Base-by-base conservation (phyloP, 768 basidiomycete species). In the Plicaturopsis crispa region DNA sequence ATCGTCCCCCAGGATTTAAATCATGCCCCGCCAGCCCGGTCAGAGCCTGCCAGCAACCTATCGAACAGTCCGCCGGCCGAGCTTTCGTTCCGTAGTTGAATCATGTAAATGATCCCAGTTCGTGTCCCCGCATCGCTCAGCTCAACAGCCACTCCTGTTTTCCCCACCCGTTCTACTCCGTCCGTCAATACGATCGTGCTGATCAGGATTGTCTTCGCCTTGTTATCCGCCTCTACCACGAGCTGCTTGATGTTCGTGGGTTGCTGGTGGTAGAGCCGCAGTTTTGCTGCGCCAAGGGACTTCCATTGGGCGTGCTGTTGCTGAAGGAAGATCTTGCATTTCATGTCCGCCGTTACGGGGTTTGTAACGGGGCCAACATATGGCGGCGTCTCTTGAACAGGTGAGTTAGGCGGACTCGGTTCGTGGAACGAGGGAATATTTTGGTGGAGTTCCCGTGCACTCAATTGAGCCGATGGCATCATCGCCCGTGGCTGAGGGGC, bases 261-360 rank as follows among this genome's bases (percentile, higher is more conserved):
- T 40, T 73, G 67, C 54, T 94, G 80, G 33, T 70, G 74, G 57
- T 92, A 99, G 35, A 99, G 68, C 53, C 85, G 90, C 46, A 98
- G 70, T 50, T 79, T 79, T 11, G 89, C 91, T 7, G 84, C 67
- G 3, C 96, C 96, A 39, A 98, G 69, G 1, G 87, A 80, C 64
- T 96, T 99, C 96, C 96, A 99, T 56, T 94, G 90, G n/a, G 85
- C 83, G 54, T 97, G 93, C 24, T 88, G 80, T 52, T 94, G 91
- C 54, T 98, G 83, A 33, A 96, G 66, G 65, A 98, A 99, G 17
- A 97, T 83, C 60, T 98, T 99, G 74, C 94, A 97, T 57, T 93
- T 92, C 88, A 92, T 94, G 53, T 89, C 80, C 10, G 87, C 89
- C 6, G 86, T 77, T 44, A 98, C 68, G 8, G 77, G 66, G 4